These are phyloP conservation scores for Fusarium anthophilum DNA, from an alignment of 2,329 filamentous ascomycete genomes.

Conservation along the genomic window DNA sequence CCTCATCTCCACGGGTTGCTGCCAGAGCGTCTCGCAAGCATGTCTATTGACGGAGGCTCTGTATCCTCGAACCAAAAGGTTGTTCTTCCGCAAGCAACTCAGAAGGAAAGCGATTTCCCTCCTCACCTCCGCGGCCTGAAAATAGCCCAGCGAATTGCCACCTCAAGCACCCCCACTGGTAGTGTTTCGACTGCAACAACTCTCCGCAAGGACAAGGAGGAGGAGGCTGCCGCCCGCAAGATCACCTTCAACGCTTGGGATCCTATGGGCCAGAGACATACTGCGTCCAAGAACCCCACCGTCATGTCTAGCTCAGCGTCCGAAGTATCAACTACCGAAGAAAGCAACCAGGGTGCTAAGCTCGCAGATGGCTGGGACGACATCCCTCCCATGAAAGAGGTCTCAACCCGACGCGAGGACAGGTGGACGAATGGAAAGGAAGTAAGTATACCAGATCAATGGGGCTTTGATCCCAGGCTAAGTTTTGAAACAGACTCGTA, in stretches of 20 bases:
- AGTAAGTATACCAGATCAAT: constrained; percentile 10
- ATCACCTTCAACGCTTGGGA: constrained; percentile 48
- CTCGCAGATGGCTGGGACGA: constrained; percentile 20
- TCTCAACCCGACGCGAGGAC: constrained; percentile 1
- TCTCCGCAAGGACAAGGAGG: constrained; percentile 25
- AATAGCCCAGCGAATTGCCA: not conserved
- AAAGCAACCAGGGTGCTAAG: constrained; percentile 10
- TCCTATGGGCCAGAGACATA: constrained; percentile 35
- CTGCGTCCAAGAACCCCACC: constrained; percentile 37
- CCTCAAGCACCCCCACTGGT: not conserved
- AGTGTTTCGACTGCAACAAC: constrained; percentile 48
- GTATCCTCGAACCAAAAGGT: not conserved
- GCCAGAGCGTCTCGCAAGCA: not conserved
- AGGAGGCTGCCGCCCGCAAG: not conserved
- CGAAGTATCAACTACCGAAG: constrained; percentile 5
- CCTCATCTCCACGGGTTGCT: not conserved
- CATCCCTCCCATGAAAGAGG: not conserved
- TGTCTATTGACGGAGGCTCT: not conserved
- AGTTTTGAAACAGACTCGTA: constrained; percentile 11
- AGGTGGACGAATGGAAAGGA: constrained; percentile 41
- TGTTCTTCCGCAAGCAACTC: not conserved
- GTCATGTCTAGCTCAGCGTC: constrained; percentile 26
- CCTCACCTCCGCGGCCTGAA: constrained; percentile 6
- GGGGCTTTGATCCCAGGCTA: not conserved
- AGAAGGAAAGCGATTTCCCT: not conserved